A percentile compares a stretch with the other conserved stretches of the same genome.
phyloP scores from a whole-genome alignment of 2,329 filamentous ascomycete species.

The Xylariales sp. region DNA sequence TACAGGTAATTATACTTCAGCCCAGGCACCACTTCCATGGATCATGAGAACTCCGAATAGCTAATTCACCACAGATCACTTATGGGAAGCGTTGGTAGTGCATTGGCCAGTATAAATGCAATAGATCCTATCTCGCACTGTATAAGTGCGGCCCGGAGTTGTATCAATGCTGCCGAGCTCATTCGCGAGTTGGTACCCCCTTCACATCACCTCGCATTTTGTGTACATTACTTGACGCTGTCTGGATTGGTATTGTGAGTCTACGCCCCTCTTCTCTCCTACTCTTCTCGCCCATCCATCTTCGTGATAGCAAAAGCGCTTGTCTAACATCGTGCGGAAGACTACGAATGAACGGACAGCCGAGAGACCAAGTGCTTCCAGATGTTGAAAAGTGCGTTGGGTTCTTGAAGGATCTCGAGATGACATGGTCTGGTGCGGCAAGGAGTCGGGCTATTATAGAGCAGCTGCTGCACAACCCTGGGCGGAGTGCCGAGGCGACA shows the following conservation, averaged over 20 bases:
- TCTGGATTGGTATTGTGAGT: constrained; percentile 3
- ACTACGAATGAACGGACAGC: constrained; percentile 3
- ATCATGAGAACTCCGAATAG: too few species aligned
- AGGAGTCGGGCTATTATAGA: constrained; percentile 4
- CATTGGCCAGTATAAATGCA: neutral
- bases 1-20: too few species aligned
- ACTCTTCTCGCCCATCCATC: neutral
- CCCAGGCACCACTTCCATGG: neutral
- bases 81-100: neutral
- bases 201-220: constrained; percentile 2
- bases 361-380: neutral
- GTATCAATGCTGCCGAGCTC: constrained; percentile 4
- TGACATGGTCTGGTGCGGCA: neutral
- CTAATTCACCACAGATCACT: constrained; percentile 1
- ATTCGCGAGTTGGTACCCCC: constrained; percentile 1
- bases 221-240: constrained; percentile 3
- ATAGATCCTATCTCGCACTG: constrained; percentile 2
- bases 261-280: neutral
- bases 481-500: too few species aligned
- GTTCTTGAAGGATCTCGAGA: constrained; percentile 1
- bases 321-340: too few species aligned
- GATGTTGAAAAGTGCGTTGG: constrained; percentile 1
- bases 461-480: neutral
- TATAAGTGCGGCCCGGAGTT: constrained; percentile 1
- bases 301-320: neutral